phyloP scores from a whole-genome alignment of 108 stramenopile genomes.

The Nitzschia putrida region DNA sequence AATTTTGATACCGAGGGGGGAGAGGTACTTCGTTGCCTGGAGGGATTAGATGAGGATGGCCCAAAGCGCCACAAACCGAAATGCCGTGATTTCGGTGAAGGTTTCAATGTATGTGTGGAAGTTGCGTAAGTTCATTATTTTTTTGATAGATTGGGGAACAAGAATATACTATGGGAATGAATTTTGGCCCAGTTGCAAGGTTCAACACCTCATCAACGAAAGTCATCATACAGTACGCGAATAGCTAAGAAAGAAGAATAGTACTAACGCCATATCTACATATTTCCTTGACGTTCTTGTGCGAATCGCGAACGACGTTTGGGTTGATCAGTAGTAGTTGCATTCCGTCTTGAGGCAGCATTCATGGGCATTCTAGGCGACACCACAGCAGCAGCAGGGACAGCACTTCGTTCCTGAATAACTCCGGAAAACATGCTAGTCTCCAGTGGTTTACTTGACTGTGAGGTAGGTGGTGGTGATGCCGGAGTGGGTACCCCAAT shows the following conservation, averaged over 20 bases:
- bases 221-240: not conserved
- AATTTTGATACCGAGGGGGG: slow-evolving; percentile 18
- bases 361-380: not conserved
- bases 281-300: slow-evolving; percentile 9
- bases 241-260: not conserved
- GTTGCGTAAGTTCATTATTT: not conserved
- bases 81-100: not conserved
- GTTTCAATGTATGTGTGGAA: slow-evolving; percentile 7
- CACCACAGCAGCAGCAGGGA: not conserved
- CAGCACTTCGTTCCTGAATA: slow-evolving; percentile 2
- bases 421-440: not conserved
- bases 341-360: not conserved
- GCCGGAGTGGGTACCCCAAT: not conserved
- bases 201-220: no score
- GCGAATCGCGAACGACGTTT: slow-evolving; percentile 18
- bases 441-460: slow-evolving; percentile 3
- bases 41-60: not conserved
- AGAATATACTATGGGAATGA: no score
- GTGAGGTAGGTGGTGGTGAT: not conserved
- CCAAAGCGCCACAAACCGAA: not conserved
- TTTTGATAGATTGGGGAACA: no score
- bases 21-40: not conserved
- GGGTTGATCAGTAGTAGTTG: not conserved
- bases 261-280: not conserved
- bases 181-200: no score